phyloP scores from a whole-genome alignment of 2,329 filamentous ascomycete species.

The Penicillium sp. region DNA sequence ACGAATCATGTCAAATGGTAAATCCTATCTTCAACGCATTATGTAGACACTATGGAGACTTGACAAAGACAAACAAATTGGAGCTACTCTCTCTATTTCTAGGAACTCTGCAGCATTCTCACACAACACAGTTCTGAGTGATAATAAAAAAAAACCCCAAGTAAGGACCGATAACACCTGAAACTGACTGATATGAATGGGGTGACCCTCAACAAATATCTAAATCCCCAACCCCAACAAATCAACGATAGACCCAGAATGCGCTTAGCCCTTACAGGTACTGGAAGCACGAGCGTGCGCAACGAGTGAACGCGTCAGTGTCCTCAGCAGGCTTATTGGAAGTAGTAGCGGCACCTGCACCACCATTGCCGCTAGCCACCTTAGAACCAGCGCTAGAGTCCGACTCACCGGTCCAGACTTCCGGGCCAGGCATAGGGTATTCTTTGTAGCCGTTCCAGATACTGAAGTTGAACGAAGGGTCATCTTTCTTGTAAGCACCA shows the following conservation, averaged over 20 bases:
- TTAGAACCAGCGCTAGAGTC: not conserved
- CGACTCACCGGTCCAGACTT: conserved; percentile 8
- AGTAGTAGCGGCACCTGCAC: not conserved
- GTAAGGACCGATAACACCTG: not conserved
- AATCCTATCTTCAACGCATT: not conserved
- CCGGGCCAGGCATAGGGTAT: conserved; percentile 21
- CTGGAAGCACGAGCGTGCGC: not conserved
- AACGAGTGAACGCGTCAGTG: not conserved
- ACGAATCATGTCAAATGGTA: not conserved
- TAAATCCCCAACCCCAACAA: not conserved
- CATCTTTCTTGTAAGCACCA: conserved; percentile 14
- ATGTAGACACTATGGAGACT: not conserved
- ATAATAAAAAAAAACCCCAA: not conserved
- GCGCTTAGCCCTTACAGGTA: not conserved
- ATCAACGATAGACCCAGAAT: not conserved
- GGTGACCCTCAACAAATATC: not conserved
- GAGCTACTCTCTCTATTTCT: not conserved
- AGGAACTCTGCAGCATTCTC: not conserved
- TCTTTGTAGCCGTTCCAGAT: conserved; percentile 16
- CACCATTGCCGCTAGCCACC: not conserved
- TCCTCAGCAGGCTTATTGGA: not conserved
- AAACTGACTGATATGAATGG: not conserved
- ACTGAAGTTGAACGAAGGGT: conserved; percentile 19
- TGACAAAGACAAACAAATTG: not conserved
- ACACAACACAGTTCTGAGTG: not conserved